These are phyloP conservation scores for Phaeosphaeriaceae sp. DNA, from an alignment of 2,329 filamentous ascomycete genomes.

Conservation along the genomic window DNA sequence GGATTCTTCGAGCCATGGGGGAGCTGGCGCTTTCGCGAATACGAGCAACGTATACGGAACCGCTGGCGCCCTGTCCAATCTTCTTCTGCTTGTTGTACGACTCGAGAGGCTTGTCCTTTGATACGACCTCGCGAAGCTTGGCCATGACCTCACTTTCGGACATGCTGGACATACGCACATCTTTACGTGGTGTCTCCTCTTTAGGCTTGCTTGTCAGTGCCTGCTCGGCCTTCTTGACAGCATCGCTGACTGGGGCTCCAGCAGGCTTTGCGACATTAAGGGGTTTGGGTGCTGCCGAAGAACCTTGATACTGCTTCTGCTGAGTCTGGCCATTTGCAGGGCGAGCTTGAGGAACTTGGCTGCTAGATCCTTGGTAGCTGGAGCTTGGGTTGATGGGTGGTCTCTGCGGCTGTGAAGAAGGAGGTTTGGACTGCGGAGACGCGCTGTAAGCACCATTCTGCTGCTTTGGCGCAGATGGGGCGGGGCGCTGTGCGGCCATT, in stretches of 20 bases:
- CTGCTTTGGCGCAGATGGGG: slow-evolving; percentile 72
- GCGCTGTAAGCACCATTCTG: slow-evolving; percentile 44
- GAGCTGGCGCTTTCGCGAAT: slow-evolving; percentile 90
- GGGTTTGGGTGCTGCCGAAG: slow-evolving; percentile 62
- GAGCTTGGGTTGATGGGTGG: slow-evolving; percentile 56
- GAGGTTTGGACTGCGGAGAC: slow-evolving; percentile 37
- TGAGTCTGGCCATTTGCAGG: slow-evolving; percentile 54
- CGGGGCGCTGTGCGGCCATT: slow-evolving; percentile 76
- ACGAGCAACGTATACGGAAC: slow-evolving; percentile 96
- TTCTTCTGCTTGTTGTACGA: slow-evolving; percentile 99
- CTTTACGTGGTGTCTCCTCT: slow-evolving; percentile 83
- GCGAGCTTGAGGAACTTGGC: slow-evolving; percentile 52
- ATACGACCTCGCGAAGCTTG: slow-evolving; percentile 91
- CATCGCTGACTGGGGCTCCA: slow-evolving; percentile 65
- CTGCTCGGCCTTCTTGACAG: slow-evolving; percentile 87
- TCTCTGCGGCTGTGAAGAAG: slow-evolving; percentile 36
- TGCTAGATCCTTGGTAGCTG: slow-evolving; percentile 43
- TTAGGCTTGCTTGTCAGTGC: slow-evolving; percentile 74
- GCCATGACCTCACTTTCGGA: slow-evolving; percentile 97
- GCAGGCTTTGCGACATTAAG: slow-evolving; percentile 60
- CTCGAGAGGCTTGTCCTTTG: slow-evolving; percentile 90
- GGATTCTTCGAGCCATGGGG: slow-evolving; percentile 76
- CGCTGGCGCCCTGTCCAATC: slow-evolving; percentile 97
- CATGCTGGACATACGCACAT: slow-evolving; percentile 98
- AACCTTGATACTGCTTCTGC: slow-evolving; percentile 50